phyloP scores from a whole-genome alignment of 2,329 filamentous ascomycete genomes.

The Hypoxylon rubiginosum region DNA sequence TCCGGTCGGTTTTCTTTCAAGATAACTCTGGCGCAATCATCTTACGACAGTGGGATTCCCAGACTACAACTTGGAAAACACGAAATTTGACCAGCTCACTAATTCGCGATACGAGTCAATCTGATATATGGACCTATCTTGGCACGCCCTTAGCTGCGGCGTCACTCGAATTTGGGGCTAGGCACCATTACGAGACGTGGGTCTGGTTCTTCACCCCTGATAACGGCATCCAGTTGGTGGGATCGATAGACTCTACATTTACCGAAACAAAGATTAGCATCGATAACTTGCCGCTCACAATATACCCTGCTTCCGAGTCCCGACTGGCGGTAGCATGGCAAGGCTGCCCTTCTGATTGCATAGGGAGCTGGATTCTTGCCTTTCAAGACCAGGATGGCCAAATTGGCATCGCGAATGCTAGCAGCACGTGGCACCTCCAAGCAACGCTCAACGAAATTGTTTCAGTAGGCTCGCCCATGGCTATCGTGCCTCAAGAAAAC shows the following conservation, averaged over 20 bases:
- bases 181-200: background rate
- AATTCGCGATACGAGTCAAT: background rate
- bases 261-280: background rate
- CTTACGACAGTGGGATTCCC: constrained; percentile 1
- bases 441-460: background rate
- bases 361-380: background rate
- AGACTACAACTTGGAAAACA: background rate
- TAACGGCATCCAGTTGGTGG: background rate
- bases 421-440: background rate
- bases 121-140: background rate
- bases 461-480: background rate
- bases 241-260: background rate
- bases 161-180: background rate
- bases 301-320: background rate
- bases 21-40: background rate
- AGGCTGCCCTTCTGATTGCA: background rate
- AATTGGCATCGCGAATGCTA: background rate
- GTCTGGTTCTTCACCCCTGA: background rate
- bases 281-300: background rate
- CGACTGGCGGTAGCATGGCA: background rate
- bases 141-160: background rate
- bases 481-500: background rate
- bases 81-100: background rate
- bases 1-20: background rate
- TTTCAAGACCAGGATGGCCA: background rate